These are phyloP conservation scores for Rosa lucieae DNA, from an alignment of 306 rosid genomes.

Conservation along the genomic window DNA sequence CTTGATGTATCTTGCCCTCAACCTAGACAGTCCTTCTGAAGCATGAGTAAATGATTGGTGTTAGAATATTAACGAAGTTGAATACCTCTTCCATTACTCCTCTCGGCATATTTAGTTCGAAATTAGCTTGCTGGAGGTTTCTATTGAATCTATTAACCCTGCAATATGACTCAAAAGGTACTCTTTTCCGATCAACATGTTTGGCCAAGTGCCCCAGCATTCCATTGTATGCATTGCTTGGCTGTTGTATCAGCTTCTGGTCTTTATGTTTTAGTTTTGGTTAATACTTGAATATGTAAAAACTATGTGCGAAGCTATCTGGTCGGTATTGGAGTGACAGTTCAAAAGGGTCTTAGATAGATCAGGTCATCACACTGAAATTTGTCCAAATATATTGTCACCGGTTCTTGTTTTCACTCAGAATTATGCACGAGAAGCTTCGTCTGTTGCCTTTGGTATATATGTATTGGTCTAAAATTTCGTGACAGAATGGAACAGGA, in stretches of 20 bases:
- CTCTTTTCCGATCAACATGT: neutral
- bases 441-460: neutral
- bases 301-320: conserved; percentile 1
- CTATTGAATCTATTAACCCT: neutral
- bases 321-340: neutral
- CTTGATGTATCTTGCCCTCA: neutral
- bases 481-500: neutral
- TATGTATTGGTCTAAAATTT: neutral
- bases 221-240: neutral
- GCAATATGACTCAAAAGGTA: neutral
- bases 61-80: neutral
- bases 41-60: neutral
- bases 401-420: neutral
- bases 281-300: neutral
- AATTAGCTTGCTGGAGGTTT: neutral
- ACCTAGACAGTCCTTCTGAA: neutral
- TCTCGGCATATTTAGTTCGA: neutral
- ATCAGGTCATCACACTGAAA: neutral
- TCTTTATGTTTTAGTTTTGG: neutral
- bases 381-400: neutral
- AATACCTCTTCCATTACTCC: neutral
- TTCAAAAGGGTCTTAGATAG: neutral
- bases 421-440: neutral
- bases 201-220: neutral
- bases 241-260: neutral